Evolutionary conservation across 345 rosid species (phyloP), one percentile per base, ranked within the genome.

Genomic region (Eucalyptus caleyi): DNA sequence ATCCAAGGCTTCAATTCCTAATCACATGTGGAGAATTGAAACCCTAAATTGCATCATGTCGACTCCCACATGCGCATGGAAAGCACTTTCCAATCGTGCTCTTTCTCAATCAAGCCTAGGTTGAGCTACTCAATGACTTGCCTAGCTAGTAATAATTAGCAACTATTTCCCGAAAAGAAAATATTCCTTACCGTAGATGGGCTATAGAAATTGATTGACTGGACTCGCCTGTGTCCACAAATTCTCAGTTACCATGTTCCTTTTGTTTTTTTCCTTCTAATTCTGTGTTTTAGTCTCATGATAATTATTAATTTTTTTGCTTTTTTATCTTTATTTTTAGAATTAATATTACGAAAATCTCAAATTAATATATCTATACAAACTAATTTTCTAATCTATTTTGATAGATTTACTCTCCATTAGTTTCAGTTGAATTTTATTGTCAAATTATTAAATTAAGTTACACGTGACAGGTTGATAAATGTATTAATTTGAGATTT

Each of bases 381-480:
- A 50, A 50, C 1, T 16, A 50, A 16, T 50, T 16, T 50, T 50
- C 2, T 50, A 50, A 1, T 50, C 6, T 16, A 50, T 50, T 16
- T 50, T 50, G 21, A 50, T 16, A 50, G 16, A 50, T 50, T 50
- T 50, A 50, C 3, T 16, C 40, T 1, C 1, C 16, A 50, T 50
- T 50, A 50, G 1, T 50, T 50, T 50, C 3, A 50, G 0, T 50
- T 6, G 2, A 50, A 16, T 50, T 50, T 50, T 50, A 50, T 0
- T 0, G 0, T 1, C 1, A 50, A 50, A 50, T 5, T 50, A 5
- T 50, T 50, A 0, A 50, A 50, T 50, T 50, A 50, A 50, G 16
- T 50, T 1, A 50, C 3, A 50, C 53, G 1, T 50, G 3, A 50
- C 3, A 5, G n/a, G 1, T 14, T 50, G 6, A 50, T 50, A 1